Percentiles rank a stretch among this genome's conserved stretches.
phyloP scores from a whole-genome alignment of 2,329 filamentous ascomycete species.

The Boeremia lycopersici region DNA sequence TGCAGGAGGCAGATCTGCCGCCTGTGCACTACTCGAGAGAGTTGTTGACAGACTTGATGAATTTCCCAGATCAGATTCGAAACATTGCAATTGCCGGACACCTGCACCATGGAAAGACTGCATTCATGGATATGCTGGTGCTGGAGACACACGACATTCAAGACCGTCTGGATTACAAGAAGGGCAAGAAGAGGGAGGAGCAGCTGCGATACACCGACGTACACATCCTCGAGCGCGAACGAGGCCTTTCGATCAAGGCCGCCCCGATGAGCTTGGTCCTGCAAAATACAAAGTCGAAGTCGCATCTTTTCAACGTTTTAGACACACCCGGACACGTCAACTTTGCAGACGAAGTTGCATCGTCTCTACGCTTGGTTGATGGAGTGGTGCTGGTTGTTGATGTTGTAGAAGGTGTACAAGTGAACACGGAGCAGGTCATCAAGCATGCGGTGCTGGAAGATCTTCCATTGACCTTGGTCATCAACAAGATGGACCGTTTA shows the following conservation, averaged over 20 bases:
- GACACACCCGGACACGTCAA: conserved; percentile 98
- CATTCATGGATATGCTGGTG: conserved; percentile 98
- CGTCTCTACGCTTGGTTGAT: conserved; percentile 83
- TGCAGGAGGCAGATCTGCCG: conserved; percentile 90
- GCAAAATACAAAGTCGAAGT: conserved; percentile 88
- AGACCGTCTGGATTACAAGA: conserved; percentile 78
- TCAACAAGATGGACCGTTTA: conserved; percentile 97
- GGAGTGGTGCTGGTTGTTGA: conserved; percentile 94
- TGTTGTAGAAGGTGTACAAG: conserved; percentile 97
- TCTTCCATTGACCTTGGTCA: conserved; percentile 83
- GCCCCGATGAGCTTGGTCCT: conserved; percentile 94
- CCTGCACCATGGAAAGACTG: conserved; percentile 96
- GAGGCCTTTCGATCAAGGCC: conserved; percentile 89
- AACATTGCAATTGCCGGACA: conserved; percentile 93
- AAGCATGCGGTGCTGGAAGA: conserved; percentile 92
- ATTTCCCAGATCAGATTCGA: conserved; percentile 90
- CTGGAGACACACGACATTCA: conserved; percentile 90
- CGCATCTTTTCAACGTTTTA: conserved; percentile 90
- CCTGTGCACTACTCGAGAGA: conserved; percentile 84
- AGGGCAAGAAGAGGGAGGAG: conserved; percentile 81
- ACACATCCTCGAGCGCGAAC: conserved; percentile 84
- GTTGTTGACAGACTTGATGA: conserved; percentile 96
- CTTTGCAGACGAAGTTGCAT: conserved; percentile 95
- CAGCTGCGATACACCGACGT: conserved; percentile 95
- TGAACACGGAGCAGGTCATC: conserved; percentile 96